Base-by-base conservation (phyloP, 768 basidiomycete genomes). In the Infundibulicybe gibba region DNA sequence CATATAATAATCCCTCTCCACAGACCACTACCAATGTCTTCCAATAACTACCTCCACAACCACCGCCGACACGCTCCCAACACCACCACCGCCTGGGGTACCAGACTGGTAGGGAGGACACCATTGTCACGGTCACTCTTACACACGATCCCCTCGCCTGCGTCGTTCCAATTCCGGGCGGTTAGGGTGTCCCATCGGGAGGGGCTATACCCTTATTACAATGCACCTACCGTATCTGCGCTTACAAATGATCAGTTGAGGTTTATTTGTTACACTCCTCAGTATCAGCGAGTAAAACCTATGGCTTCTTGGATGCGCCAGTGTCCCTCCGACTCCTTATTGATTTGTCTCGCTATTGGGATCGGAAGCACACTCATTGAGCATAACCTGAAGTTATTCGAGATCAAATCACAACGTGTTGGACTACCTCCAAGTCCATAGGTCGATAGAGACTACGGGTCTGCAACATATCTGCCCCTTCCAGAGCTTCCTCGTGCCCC, bases 101-200 rank as follows among this genome's bases (percentile, higher is more conserved):
- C 42, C 54, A 79, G 78, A 74, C 68, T 32, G 66, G 80, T 31
- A 77, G 79, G 58, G 79, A 78, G 10, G 80, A 80, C 51, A 79
- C 80, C 12, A 80, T 80, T 55, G 76, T 81, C 56, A 79, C 72
- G 19, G 76, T 72, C 5, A 60, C 56, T 47, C 77, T 75, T 17
- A 71, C 77, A 58, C 67, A 77, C 44, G 80, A 80, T 58, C 80
- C 79, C 63, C 59, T 80, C 17, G 77, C 75, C 6, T 80, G 79
- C 54, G 54, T 71, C 12, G 72, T 72, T 16, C 71, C 56, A 51
- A 63, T 63, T 30, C 38, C 71, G 3, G 63, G 61, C 9, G 61
- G 71, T 45, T 81, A 72, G 51, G 60, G 70, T 44, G 54, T 80
- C 5, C 79, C 79, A 1, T 11, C 67, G 1, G 67, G 68, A 37